A percentile compares a stretch with the other conserved stretches of the same genome.
phyloP scores from a whole-genome alignment of 192 early-diverging fungal species.

The Dispira parvispora region DNA sequence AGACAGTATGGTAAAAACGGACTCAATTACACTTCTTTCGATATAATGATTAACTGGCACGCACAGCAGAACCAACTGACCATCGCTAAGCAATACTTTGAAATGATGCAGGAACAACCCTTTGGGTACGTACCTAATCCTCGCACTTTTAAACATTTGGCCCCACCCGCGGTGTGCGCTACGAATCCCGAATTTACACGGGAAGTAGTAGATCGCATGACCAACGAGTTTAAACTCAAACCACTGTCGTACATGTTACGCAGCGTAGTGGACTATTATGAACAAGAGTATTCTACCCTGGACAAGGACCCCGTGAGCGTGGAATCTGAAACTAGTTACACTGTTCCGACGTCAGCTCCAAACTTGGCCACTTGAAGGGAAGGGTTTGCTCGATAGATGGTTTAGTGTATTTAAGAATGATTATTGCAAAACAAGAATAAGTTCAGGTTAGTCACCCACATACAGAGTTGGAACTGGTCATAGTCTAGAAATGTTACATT shows the following conservation, averaged over 20 bases:
- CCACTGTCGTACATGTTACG: constrained; percentile 6
- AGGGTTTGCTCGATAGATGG: no score
- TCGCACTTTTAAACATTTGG: not conserved
- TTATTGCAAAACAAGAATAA: no score
- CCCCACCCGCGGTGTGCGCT: not conserved
- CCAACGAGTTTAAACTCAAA: not conserved
- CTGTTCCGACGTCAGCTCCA: no score
- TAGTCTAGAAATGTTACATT: no score
- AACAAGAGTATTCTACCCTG: no score
- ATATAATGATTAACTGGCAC: constrained; percentile 9
- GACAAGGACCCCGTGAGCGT: no score
- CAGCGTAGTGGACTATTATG: not conserved
- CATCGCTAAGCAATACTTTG: constrained; percentile 6
- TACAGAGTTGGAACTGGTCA: no score
- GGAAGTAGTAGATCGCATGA: not conserved
- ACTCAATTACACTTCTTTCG: not conserved
- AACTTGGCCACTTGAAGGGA: no score
- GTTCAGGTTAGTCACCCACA: no score
- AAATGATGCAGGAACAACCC: constrained; percentile 4
- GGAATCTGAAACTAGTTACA: no score
- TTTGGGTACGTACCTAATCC: not conserved
- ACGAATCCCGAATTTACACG: not conserved
- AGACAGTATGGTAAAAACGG: not conserved
- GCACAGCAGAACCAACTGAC: not conserved
- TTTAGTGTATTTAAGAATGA: no score